Base-by-base conservation (phyloP, 345 rosid genomes). In the Citrus maxima region DNA sequence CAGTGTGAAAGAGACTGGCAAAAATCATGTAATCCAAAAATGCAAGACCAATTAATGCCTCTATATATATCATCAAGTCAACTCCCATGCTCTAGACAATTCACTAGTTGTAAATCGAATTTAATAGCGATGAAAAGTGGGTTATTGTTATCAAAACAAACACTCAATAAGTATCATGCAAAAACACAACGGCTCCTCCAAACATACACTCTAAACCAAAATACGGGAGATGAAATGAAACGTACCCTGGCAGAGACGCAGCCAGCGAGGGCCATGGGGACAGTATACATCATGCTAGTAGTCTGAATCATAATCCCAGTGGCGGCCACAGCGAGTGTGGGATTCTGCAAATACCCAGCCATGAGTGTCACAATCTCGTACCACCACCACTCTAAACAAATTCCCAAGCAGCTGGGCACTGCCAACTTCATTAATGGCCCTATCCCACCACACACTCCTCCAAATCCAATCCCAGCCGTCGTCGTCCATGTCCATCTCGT, bases 331-430 rank as follows among this genome's bases (percentile, higher is more conserved):
- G 97, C 89, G 19, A 87, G 77, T 3, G 90, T 94, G 5, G 99
- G 99, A 61, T 94, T 86, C n/a, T 90, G 88, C 84, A 96, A 80
- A 84, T 96, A 94, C 21, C 99, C 99, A 4, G 97, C 94, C 87
- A 96, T 74, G 30, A 96, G 86, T 4, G 81, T 96, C 87, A 96
- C 93, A 18, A 96, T 93, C 93, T 96, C 98, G 54, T 96, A 96
- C 99, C 99, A 94, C 99, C 98, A 96, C 99, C 99, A 96, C 88
- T 96, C 99, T 77, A 94, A 83, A 86, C 99, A 96, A 67, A 95
- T 95, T 82, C 97, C 97, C 60, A 92, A 80, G 81, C 99, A 95
- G 63, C 99, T 95, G 21, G 99, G 99, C 75, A 95, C 87, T 34
- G 99, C 98, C 89, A 95, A 82, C 79, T 74, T 87, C 95, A 92